Percentiles rank a stretch among this genome's conserved stretches.
Evolutionary conservation across 257 asterid species (phyloP).

Genomic region (Eustoma russellianum): DNA sequence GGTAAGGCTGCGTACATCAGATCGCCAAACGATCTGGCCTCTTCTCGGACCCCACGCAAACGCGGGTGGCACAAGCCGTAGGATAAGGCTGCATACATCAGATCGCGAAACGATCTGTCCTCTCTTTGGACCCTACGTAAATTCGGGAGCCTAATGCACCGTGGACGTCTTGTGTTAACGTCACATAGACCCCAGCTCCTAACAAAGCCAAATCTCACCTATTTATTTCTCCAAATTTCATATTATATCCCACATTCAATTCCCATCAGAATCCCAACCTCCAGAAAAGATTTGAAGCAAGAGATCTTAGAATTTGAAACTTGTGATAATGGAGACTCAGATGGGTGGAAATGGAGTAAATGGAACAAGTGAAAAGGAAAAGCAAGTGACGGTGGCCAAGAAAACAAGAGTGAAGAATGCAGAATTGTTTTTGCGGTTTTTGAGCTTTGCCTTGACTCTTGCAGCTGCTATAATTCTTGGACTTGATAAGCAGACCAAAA

Average conservation of each 20-base stretch:
- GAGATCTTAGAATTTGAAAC: no score
- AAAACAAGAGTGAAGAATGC: constrained; percentile 24
- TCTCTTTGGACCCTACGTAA: no score
- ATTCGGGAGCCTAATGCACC: no score
- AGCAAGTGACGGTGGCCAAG: constrained; percentile 30
- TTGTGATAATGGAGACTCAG: no score
- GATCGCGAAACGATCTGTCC: no score
- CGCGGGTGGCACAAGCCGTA: no score
- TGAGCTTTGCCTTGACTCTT: constrained; percentile 29
- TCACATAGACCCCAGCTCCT: background rate
- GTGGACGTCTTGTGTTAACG: no score
- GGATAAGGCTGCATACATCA: no score
- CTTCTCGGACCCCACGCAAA: no score
- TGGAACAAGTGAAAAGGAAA: constrained; percentile 3
- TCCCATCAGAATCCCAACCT: background rate
- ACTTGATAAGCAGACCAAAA: constrained; percentile 22
- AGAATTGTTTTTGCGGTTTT: constrained; percentile 43
- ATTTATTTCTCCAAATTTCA: background rate
- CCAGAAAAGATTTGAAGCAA: background rate
- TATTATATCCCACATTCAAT: background rate
- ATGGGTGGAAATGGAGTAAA: constrained; percentile 18
- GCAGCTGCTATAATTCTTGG: constrained; percentile 35
- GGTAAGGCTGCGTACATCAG: no score
- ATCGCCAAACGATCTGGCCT: no score
- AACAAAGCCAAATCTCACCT: background rate